A percentile compares a stretch with the other conserved stretches of the same genome.
These are phyloP conservation scores for Diutina neorugosa DNA, from an alignment of 1,139 yeast genomes.

Conservation along the genomic window DNA sequence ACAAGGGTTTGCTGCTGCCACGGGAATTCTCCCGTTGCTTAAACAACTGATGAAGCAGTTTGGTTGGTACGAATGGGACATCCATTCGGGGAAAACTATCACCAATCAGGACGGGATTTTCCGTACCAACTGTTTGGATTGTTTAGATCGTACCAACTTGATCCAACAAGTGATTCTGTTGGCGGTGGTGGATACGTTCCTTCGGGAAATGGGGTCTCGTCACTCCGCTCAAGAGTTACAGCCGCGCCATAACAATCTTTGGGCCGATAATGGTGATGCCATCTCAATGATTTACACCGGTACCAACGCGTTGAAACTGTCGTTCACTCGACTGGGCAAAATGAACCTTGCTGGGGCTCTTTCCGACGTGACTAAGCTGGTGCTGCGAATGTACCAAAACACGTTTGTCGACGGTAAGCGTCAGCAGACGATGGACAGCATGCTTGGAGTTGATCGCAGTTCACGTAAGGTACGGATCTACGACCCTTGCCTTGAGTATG, in stretches of 20 bases:
- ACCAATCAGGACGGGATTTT: slow-evolving; percentile 84
- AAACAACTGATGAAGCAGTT: slow-evolving; percentile 58
- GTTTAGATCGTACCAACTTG: slow-evolving; percentile 88
- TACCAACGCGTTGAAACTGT: slow-evolving; percentile 89
- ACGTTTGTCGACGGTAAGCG: slow-evolving; percentile 88
- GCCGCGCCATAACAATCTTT: slow-evolving; percentile 61
- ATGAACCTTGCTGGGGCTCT: slow-evolving; percentile 95
- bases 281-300: slow-evolving; percentile 95
- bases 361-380: slow-evolving; percentile 92
- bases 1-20: slow-evolving; percentile 71
- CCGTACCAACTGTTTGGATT: slow-evolving; percentile 87
- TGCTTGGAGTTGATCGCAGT: slow-evolving; percentile 68
- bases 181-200: slow-evolving; percentile 51
- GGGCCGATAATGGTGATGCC: slow-evolving; percentile 99
- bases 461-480: slow-evolving; percentile 62
- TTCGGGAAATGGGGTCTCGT: slow-evolving; percentile 34
- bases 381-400: slow-evolving; percentile 88
- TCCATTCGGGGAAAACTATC: slow-evolving; percentile 30
- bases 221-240: slow-evolving; percentile 34
- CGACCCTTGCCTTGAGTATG: slow-evolving; percentile 83
- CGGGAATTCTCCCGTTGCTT: slow-evolving; percentile 52
- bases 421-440: slow-evolving; percentile 74
- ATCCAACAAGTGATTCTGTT: slow-evolving; percentile 79
- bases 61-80: slow-evolving; percentile 65
- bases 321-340: slow-evolving; percentile 87